Evolutionary conservation across 2,329 filamentous ascomycete species (phyloP).

Genomic region (Nectriaceae sp.): DNA sequence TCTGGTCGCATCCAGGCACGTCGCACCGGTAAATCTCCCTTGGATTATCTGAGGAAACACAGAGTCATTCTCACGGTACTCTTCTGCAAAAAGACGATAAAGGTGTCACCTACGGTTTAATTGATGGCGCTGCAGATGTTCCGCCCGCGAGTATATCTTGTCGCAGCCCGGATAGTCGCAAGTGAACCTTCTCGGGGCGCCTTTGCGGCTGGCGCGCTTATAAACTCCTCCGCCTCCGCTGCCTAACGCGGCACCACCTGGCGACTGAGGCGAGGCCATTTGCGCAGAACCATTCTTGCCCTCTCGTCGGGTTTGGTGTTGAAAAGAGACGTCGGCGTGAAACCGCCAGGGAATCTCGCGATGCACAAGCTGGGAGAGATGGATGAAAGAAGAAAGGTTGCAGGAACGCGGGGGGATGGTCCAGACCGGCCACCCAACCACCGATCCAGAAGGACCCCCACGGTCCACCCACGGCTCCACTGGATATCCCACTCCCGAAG

Average conservation of each 20-base stretch:
- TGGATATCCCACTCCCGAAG: background rate
- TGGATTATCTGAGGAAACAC: conserved; percentile 61
- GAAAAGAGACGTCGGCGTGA: background rate
- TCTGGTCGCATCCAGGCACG: conserved; percentile 71
- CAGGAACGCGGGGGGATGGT: background rate
- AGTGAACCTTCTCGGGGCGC: conserved; percentile 53
- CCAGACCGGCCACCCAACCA: background rate
- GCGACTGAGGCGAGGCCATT: conserved; percentile 24
- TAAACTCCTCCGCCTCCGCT: conserved; percentile 32
- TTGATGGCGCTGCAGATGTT: conserved; percentile 81
- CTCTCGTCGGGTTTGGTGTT: background rate
- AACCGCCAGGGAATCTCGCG: background rate
- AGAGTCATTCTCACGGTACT: conserved; percentile 3
- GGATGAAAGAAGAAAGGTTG: background rate
- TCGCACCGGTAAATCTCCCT: conserved; percentile 81
- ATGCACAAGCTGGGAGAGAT: background rate
- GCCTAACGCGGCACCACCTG: conserved; percentile 1
- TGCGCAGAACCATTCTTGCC: background rate
- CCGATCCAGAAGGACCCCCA: background rate
- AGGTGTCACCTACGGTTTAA: conserved; percentile 67
- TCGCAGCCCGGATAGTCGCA: conserved; percentile 74
- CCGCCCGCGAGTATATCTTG: conserved; percentile 78
- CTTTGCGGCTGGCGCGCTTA: conserved; percentile 54
- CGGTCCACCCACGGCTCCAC: background rate
- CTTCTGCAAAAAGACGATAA: background rate